These are phyloP conservation scores for Leccinellum luteum DNA, from an alignment of 768 basidiomycete genomes.

Conservation along the genomic window DNA sequence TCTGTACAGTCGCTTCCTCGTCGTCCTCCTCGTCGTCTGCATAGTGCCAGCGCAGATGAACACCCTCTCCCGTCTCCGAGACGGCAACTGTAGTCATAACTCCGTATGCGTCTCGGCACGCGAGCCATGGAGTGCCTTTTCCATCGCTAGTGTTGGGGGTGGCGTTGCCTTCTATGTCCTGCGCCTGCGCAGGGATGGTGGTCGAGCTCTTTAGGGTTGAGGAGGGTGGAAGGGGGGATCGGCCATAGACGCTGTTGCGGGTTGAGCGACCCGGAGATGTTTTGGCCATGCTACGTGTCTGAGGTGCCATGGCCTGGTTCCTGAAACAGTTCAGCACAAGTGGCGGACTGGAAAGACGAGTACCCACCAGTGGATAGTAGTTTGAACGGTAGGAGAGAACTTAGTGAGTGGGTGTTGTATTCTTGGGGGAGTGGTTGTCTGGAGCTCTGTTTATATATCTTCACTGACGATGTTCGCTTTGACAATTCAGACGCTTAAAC, in stretches of 20 bases:
- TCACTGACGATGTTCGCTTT: constrained; percentile 15
- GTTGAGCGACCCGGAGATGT: constrained; percentile 17
- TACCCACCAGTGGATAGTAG: constrained; percentile 1
- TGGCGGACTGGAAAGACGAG: background rate
- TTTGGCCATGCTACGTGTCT: constrained; percentile 21
- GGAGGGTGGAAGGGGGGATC: constrained; percentile 5
- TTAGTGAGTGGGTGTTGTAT: background rate
- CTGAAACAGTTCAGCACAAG: background rate
- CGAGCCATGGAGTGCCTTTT: constrained; percentile 12
- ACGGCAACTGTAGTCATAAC: constrained; percentile 11
- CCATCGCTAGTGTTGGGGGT: background rate
- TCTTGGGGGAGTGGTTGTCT: background rate
- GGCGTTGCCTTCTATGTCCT: background rate
- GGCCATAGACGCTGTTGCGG: constrained; percentile 24
- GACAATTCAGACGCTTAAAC: constrained; percentile 6
- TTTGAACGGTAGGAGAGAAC: background rate
- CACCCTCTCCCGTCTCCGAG: constrained; percentile 22
- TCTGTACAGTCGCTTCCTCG: constrained; percentile 6
- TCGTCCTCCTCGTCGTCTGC: background rate
- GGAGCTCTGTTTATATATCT: constrained; percentile 23
- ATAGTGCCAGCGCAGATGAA: constrained; percentile 22
- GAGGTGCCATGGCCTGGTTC: constrained; percentile 24
- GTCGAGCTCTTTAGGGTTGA: constrained; percentile 8
- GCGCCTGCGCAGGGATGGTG: background rate
- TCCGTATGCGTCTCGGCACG: constrained; percentile 17